Evolutionary conservation across 495 filamentous ascomycete species (phyloP).

Genomic region (Penicillium diatomitis): DNA sequence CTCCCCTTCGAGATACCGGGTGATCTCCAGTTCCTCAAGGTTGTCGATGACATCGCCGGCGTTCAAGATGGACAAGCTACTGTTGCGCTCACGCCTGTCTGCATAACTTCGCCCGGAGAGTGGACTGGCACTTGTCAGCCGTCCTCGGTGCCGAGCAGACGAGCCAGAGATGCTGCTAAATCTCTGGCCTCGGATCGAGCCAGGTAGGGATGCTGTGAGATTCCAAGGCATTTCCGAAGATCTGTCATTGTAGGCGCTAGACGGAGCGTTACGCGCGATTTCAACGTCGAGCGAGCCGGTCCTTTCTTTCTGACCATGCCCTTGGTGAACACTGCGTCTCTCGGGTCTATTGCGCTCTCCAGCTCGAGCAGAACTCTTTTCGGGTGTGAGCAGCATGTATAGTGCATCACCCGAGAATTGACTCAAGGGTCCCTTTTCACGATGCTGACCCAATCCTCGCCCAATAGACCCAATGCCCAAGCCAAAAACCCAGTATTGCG

Average conservation of each 20-base stretch:
- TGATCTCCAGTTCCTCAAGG: constrained; percentile 22
- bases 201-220: constrained; percentile 48
- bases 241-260: constrained; percentile 46
- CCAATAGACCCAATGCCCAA: constrained; percentile 51
- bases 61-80: constrained; percentile 23
- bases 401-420: constrained; percentile 49
- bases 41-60: constrained; percentile 32
- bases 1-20: constrained; percentile 28
- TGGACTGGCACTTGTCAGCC: constrained; percentile 52
- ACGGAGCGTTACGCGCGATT: constrained; percentile 49
- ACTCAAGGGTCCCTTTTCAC: constrained; percentile 35
- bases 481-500: constrained; percentile 43
- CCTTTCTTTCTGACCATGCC: constrained; percentile 30
- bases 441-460: constrained; percentile 30
- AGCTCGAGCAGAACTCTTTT: constrained; percentile 30
- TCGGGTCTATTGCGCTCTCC: constrained; percentile 26
- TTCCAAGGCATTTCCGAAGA: constrained; percentile 66
- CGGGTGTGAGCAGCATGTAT: constrained; percentile 31
- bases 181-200: constrained; percentile 43
- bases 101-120: constrained; percentile 45
- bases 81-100: constrained; percentile 25
- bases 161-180: constrained; percentile 48
- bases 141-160: constrained; percentile 29
- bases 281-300: constrained; percentile 45
- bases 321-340: constrained; percentile 30